Percentiles rank a stretch among this genome's conserved stretches.
Conservation (phyloP, 139 green algal genomes). For the Raphidocelis subcapitata region DNA sequence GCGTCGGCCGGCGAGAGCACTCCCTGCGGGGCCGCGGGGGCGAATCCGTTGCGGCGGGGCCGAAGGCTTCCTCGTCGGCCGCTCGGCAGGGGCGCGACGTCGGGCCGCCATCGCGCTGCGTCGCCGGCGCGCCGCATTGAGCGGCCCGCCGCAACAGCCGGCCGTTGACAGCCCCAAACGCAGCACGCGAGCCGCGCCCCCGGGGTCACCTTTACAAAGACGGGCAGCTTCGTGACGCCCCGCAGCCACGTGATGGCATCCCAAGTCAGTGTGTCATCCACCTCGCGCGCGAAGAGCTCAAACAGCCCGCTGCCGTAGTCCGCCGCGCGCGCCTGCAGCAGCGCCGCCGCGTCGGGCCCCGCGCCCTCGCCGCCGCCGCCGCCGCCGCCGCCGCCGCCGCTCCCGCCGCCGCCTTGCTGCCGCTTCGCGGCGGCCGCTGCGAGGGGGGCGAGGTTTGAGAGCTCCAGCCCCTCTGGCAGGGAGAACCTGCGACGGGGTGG, state of each 20-base stretch:
- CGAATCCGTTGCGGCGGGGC: no score
- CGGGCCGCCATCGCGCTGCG: no score
- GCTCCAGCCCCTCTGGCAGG: background rate
- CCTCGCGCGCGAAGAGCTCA: slow-evolving; percentile 44
- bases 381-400: background rate
- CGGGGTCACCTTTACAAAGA: slow-evolving; percentile 84
- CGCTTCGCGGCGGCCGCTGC: background rate
- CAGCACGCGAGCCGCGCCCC: no score
- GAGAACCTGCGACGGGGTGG: no score
- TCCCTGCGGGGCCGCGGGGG: slow-evolving; percentile 48
- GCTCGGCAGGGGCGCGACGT: no score
- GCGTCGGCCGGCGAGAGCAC: slow-evolving; percentile 79
- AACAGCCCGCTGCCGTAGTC: slow-evolving; percentile 39
- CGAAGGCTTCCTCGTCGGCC: no score
- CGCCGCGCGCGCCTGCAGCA: slow-evolving; percentile 22
- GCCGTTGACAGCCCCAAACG: no score
- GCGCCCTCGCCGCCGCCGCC: background rate
- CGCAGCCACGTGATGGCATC: slow-evolving; percentile 76
- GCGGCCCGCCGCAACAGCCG: no score
- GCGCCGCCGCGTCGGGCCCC: no score
- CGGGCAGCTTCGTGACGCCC: slow-evolving; percentile 68
- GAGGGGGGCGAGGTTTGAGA: background rate
- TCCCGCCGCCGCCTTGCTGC: background rate
- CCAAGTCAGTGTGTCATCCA: slow-evolving; percentile 70
- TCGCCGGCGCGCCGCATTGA: no score